These are phyloP conservation scores for Boletus semigastroideus DNA, from an alignment of 1,284 basidiomycete species.

Conservation along the genomic window DNA sequence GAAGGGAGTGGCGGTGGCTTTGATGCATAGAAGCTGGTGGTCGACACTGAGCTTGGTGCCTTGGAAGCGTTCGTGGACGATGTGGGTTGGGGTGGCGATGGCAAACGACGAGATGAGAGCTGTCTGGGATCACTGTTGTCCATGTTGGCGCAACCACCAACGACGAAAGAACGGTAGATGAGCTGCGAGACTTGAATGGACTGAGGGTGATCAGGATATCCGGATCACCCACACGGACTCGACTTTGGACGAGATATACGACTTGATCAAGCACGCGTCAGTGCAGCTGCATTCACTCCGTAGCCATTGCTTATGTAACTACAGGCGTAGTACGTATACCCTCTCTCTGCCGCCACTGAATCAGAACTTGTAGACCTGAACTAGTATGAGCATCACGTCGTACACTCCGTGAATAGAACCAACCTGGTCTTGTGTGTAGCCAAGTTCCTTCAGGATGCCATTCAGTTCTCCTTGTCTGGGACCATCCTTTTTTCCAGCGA, in stretches of 20 bases:
- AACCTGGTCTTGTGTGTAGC: slow-evolving; percentile 83
- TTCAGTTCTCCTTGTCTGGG: slow-evolving; percentile 82
- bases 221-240: slow-evolving; percentile 16
- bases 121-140: slow-evolving; percentile 25
- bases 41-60: slow-evolving; percentile 23
- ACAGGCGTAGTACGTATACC: slow-evolving; percentile 10
- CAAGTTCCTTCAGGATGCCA: slow-evolving; percentile 84
- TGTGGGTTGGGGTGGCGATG: slow-evolving; percentile 23
- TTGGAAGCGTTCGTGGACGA: slow-evolving; percentile 20
- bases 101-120: slow-evolving; percentile 18
- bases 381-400: slow-evolving; percentile 6
- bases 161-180: slow-evolving; percentile 2
- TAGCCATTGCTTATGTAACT: slow-evolving; percentile 30
- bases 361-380: slow-evolving; percentile 60
- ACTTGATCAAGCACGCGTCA: slow-evolving; percentile 32
- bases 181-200: not conserved
- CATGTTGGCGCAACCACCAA: slow-evolving; percentile 18
- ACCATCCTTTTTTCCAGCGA: slow-evolving; percentile 79
- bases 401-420: slow-evolving; percentile 8
- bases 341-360: not conserved
- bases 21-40: slow-evolving; percentile 31
- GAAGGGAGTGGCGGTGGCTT: slow-evolving; percentile 35
- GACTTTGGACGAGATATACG: not conserved
- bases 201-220: slow-evolving; percentile 18
- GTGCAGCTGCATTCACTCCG: slow-evolving; percentile 9